Conservation (phyloP, 2,329 filamentous ascomycete species). For the Hypomyces perniciosus region DNA sequence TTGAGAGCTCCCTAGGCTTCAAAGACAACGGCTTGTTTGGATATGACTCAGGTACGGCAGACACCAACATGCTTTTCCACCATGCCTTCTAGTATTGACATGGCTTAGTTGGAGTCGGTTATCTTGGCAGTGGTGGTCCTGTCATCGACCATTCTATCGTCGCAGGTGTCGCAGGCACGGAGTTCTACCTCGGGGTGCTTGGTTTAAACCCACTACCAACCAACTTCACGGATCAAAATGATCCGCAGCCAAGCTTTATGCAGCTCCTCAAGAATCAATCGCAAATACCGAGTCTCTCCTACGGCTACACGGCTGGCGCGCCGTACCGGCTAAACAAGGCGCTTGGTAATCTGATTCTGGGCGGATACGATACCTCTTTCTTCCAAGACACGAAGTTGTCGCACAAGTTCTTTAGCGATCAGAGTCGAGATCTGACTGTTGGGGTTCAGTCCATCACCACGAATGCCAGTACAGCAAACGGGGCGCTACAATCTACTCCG, state of each 20-base stretch:
- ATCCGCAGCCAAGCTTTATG: slow-evolving; percentile 13
- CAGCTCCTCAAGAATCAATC: slow-evolving; percentile 12
- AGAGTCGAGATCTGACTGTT: slow-evolving; percentile 10
- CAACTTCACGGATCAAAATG: slow-evolving; percentile 12
- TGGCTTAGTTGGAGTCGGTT: slow-evolving; percentile 10
- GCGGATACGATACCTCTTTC: slow-evolving; percentile 11
- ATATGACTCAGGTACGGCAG: slow-evolving; percentile 11
- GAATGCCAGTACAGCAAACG: slow-evolving; percentile 7
- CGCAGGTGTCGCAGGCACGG: slow-evolving; percentile 10
- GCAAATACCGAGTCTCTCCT: slow-evolving; percentile 9
- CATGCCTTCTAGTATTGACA: background rate
- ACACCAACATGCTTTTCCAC: background rate
- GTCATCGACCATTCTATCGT: slow-evolving; percentile 12
- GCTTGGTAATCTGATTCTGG: slow-evolving; percentile 8
- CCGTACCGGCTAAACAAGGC: slow-evolving; percentile 12
- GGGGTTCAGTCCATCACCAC: slow-evolving; percentile 11
- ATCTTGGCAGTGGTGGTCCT: slow-evolving; percentile 12
- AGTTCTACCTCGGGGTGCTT: slow-evolving; percentile 12
- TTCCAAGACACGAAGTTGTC: slow-evolving; percentile 4
- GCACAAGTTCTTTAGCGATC: slow-evolving; percentile 11
- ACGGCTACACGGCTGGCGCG: slow-evolving; percentile 12
- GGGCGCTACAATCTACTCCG: background rate
- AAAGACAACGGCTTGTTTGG: slow-evolving; percentile 11
- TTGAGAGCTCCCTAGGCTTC: slow-evolving; percentile 10
- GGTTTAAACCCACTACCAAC: slow-evolving; percentile 11